Percentiles rank a stretch among this genome's conserved stretches.
These are phyloP conservation scores for Russula ochroleuca DNA, from an alignment of 768 basidiomycete genomes.

Conservation along the genomic window DNA sequence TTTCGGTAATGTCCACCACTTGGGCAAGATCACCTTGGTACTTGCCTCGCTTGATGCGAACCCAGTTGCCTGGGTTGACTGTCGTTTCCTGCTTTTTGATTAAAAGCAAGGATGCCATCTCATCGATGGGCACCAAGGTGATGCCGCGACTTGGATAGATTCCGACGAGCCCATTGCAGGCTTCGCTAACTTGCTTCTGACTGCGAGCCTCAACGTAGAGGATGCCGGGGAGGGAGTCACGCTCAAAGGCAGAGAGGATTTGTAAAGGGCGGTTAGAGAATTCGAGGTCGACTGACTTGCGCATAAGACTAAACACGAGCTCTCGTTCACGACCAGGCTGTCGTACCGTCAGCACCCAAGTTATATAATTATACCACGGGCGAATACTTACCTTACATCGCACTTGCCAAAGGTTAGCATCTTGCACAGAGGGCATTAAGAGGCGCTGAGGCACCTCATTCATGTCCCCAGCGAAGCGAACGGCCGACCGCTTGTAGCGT, in stretches of 20 bases:
- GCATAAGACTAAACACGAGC: conserved; percentile 90
- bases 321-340: conserved; percentile 91
- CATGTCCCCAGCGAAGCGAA: conserved; percentile 85
- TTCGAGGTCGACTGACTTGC: conserved; percentile 84
- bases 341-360: not conserved
- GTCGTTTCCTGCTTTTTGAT: conserved; percentile 93
- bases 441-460: conserved; percentile 89
- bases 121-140: conserved; percentile 87
- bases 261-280: conserved; percentile 70
- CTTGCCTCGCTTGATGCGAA: conserved; percentile 89
- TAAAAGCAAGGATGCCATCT: conserved; percentile 94
- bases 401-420: conserved; percentile 94
- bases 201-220: conserved; percentile 94
- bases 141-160: conserved; percentile 82
- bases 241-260: conserved; percentile 93
- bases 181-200: conserved; percentile 77
- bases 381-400: conserved; percentile 69
- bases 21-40: conserved; percentile 95
- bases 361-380: not conserved
- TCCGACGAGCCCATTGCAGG: conserved; percentile 87
- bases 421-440: conserved; percentile 95
- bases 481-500: conserved; percentile 66
- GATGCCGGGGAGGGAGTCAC: conserved; percentile 92
- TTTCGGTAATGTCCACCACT: conserved; percentile 90
- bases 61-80: conserved; percentile 86